These are phyloP conservation scores for Rhizopus delemar DNA, from an alignment of 371 early-diverging fungal genomes.

Conservation along the genomic window DNA sequence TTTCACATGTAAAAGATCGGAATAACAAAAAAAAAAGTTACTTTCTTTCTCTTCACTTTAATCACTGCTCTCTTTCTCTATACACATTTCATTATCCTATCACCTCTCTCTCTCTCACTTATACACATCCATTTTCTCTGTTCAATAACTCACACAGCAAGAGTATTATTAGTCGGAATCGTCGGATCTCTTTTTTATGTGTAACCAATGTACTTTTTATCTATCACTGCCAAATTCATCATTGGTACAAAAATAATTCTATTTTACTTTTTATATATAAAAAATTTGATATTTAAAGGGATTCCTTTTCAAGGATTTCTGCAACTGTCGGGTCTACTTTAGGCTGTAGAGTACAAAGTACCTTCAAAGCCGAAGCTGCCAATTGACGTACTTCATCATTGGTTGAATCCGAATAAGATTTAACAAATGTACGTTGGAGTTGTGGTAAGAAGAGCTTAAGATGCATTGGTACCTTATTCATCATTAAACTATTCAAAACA, in stretches of 20 bases:
- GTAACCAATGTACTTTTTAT: background rate
- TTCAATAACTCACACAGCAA: too few species aligned
- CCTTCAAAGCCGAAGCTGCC: constrained; percentile 77
- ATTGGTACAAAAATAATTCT: too few species aligned
- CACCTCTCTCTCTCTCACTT: too few species aligned
- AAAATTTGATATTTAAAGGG: background rate
- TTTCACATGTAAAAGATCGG: too few species aligned
- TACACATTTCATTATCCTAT: too few species aligned
- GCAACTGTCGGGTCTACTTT: constrained; percentile 30
- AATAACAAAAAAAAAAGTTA: too few species aligned
- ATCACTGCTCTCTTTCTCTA: too few species aligned
- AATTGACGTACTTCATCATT: constrained; percentile 71
- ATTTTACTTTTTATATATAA: background rate
- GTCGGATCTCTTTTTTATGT: background rate
- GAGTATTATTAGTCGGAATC: background rate
- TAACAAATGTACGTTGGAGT: constrained; percentile 95
- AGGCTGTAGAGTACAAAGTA: constrained; percentile 27
- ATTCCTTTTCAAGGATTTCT: constrained; percentile 26
- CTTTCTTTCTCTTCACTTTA: too few species aligned
- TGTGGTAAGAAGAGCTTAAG: constrained; percentile 97
- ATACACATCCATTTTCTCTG: too few species aligned
- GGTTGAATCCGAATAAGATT: constrained; percentile 79
- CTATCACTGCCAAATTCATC: background rate
- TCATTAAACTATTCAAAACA: constrained; percentile 52
- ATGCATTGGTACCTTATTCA: constrained; percentile 80